Conservation (phyloP, 371 early-diverging fungal species). For the Encephalitozoon cuniculi region DNA sequence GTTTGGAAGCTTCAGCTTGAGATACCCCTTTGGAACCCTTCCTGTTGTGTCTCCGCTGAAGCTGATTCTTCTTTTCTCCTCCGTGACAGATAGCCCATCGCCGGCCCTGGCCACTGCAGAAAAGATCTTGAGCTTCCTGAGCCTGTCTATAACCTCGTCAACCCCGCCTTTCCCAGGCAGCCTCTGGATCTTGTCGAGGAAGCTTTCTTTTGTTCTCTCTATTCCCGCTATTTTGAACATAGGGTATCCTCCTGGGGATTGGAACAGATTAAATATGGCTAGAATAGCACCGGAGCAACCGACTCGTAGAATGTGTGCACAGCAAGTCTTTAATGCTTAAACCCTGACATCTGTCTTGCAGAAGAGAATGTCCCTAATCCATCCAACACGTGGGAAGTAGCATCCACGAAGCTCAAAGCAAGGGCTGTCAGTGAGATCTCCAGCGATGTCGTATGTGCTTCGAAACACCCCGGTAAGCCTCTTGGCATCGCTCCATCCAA, state of each 20-base stretch:
- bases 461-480: constrained; percentile 19
- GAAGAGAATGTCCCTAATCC: constrained; percentile 16
- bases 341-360: constrained; percentile 1
- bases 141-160: neutral
- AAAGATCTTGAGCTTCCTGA: constrained; percentile 7
- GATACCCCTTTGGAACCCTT: neutral
- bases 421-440: neutral
- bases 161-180: neutral
- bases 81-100: neutral
- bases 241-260: neutral
- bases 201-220: constrained; percentile 1
- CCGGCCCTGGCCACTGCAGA: neutral
- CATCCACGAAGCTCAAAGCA: constrained; percentile 44
- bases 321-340: neutral
- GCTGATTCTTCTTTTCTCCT: constrained; percentile 9
- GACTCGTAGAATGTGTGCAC: neutral
- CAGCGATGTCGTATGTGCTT: constrained; percentile 14
- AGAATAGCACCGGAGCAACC: neutral
- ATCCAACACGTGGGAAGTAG: constrained; percentile 40
- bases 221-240: constrained; percentile 10
- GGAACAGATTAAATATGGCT: neutral
- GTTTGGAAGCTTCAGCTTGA: constrained; percentile 29
- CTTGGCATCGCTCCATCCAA: constrained; percentile 17
- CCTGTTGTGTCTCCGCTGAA: constrained; percentile 16
- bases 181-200: neutral